phyloP scores from a whole-genome alignment of 2,329 filamentous ascomycete genomes.

The Ceratocystis smalleyi region DNA sequence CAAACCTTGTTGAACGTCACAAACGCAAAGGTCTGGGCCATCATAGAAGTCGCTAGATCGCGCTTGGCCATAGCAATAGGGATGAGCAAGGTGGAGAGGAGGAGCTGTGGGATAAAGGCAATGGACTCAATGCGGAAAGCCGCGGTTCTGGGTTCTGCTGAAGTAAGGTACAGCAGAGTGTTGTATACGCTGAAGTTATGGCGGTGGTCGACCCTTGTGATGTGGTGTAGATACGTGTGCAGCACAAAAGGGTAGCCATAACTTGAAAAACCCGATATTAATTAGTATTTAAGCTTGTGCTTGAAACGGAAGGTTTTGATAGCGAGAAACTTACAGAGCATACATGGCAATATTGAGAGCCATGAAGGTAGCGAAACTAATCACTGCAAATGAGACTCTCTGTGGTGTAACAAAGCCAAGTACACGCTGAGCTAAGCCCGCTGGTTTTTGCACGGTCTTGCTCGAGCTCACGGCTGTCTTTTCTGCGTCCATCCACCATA shows the following conservation, averaged over 20 bases:
- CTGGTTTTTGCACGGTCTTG: not conserved
- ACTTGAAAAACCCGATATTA: slow-evolving; percentile 26
- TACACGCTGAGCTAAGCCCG: slow-evolving; percentile 19
- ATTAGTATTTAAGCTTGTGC: slow-evolving; percentile 11
- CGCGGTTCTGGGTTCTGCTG: slow-evolving; percentile 37
- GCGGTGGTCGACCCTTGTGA: slow-evolving; percentile 84
- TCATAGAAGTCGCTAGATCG: slow-evolving; percentile 68
- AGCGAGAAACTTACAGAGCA: slow-evolving; percentile 36
- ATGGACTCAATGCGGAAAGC: slow-evolving; percentile 51
- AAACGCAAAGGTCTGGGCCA: slow-evolving; percentile 92
- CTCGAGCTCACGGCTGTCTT: slow-evolving; percentile 23
- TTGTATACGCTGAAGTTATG: slow-evolving; percentile 99
- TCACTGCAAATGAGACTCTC: slow-evolving; percentile 42
- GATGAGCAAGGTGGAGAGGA: slow-evolving; percentile 62
- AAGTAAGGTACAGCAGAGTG: slow-evolving; percentile 72
- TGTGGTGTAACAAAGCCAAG: slow-evolving; percentile 34
- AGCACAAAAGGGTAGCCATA: slow-evolving; percentile 70
- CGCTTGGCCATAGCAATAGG: slow-evolving; percentile 64
- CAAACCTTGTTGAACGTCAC: slow-evolving; percentile 98
- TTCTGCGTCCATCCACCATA: slow-evolving; percentile 62
- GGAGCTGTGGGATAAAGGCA: slow-evolving; percentile 76
- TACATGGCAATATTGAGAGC: slow-evolving; percentile 69
- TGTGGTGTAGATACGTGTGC: slow-evolving; percentile 86
- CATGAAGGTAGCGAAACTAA: slow-evolving; percentile 59
- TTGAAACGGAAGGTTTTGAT: not conserved